Evolutionary conservation across 1,139 yeast species (phyloP).

Genomic region (Saccharomyces uvarum): DNA sequence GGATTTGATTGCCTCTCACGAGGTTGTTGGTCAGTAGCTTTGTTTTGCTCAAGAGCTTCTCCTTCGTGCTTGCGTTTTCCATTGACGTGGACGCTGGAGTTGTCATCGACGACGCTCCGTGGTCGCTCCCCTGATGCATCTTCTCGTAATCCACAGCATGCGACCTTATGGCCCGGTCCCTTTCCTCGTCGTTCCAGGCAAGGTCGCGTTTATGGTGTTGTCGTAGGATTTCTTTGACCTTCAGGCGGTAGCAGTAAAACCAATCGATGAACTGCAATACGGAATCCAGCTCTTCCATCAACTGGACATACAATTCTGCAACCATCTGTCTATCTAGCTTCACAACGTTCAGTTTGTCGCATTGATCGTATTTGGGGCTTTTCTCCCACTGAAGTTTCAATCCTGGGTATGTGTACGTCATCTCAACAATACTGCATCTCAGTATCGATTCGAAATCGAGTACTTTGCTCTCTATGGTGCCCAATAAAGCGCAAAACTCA

Average conservation of each 20-base stretch:
- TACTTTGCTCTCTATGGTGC: not conserved
- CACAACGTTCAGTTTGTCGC: constrained; percentile 10
- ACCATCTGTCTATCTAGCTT: constrained; percentile 9
- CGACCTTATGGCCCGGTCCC: not conserved
- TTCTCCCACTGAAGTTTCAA: constrained; percentile 13
- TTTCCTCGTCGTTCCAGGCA: not conserved
- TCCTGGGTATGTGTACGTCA: constrained; percentile 14
- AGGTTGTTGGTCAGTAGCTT: constrained; percentile 33
- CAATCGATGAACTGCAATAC: constrained; percentile 15
- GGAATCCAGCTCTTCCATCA: constrained; percentile 7
- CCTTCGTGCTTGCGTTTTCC: constrained; percentile 23
- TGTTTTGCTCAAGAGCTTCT: constrained; percentile 31
- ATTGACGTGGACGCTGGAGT: not conserved
- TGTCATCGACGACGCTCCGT: not conserved
- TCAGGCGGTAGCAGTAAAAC: constrained; percentile 8
- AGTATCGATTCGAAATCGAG: constrained; percentile 15
- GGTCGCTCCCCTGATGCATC: not conserved
- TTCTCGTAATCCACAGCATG: not conserved
- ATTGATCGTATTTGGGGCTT: constrained; percentile 3
- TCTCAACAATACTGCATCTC: constrained; percentile 9
- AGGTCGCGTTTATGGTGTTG: not conserved
- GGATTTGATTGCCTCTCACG: constrained; percentile 35
- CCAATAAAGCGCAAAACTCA: constrained; percentile 6
- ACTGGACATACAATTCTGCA: not conserved
- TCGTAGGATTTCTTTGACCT: not conserved